These are phyloP conservation scores for Phoenix dactylifera DNA, from an alignment of 176 grass and related monocot genomes.

Conservation along the genomic window DNA sequence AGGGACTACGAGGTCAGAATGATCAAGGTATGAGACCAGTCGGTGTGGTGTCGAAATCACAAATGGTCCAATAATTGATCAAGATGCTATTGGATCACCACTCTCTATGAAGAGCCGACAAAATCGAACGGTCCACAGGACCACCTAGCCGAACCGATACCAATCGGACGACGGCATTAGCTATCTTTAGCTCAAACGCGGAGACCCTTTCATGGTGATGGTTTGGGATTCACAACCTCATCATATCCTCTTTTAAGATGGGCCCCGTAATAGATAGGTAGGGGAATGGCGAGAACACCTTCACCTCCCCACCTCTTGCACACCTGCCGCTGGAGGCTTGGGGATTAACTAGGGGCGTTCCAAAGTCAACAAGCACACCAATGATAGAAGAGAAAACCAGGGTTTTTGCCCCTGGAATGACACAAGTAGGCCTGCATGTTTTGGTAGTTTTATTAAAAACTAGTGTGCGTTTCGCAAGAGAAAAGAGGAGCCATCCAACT, in stretches of 20 bases:
- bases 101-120: constrained; percentile 53
- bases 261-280: constrained; percentile 1
- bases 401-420: constrained; percentile 2
- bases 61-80: constrained; percentile 65
- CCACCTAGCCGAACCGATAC: constrained; percentile 31
- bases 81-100: constrained; percentile 33
- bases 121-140: constrained; percentile 41
- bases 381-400: constrained; percentile 15
- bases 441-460: constrained; percentile 7
- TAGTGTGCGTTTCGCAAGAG: constrained; percentile 14
- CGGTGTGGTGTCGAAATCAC: constrained; percentile 65
- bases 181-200: constrained; percentile 4
- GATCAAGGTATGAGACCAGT: constrained; percentile 17
- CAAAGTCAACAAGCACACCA: constrained; percentile 33
- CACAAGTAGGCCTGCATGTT: constrained; percentile 14
- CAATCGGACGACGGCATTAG: constrained; percentile 21
- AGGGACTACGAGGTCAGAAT: too few species aligned
- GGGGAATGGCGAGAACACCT: constrained; percentile 6
- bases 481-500: constrained; percentile 17
- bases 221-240: constrained; percentile 28
- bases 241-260: constrained; percentile 48
- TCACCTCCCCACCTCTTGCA: neutral
- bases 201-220: constrained; percentile 33
- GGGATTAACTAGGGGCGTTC: constrained; percentile 1
- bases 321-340: neutral